Base-by-base conservation (phyloP, 805 yeast genomes). In the Candida ortonii region DNA sequence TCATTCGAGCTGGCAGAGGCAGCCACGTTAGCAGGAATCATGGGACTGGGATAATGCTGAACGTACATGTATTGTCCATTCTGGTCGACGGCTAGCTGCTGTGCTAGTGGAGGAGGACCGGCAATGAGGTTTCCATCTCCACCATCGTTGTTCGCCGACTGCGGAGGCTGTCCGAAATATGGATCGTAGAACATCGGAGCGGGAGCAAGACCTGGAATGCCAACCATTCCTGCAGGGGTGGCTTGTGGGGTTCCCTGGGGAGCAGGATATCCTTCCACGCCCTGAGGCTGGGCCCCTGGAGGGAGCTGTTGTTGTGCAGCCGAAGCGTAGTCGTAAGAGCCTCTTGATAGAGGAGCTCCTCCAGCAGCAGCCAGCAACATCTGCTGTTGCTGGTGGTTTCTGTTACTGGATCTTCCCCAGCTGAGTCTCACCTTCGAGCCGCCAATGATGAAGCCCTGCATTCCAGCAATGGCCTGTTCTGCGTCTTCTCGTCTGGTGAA, bases 381-480 rank as follows among this genome's bases (percentile, higher is more conserved):
- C 36, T 38, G 50, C 33, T 44, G 44, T 34, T 39, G 47, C 22
- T 28, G 33, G 33, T 43, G 51, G 27, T 43, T 44, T 31, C 53
- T 43, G 34, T 45, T 53, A 35, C 47, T 53, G 6, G 69, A 69
- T 49, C 84, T 68, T 29, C 90, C 90, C 93, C 93, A 84, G 32
- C 85, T 75, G 32, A 84, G 61, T 43, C 89, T 62, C 16, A 84
- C 78, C 40, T 89, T 68, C 34, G 78, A 73, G 3, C 88, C 89
- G n/a, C 80, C 82, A 41, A 84, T 76, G 16, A 77, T 66, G 52
- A 76, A 83, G 2, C 94, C 94, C 57, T 84, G 87, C 84, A 84
- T 77, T 3, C 81, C 80, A 25, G 76, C 72, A 35, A 84, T 81
- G 6, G 94, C 87, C 25, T 76, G 78, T 56, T 82, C 86, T 1